Percentiles rank a stretch among this genome's conserved stretches.
These are phyloP conservation scores for Pseudogymnoascus sp. DNA, from an alignment of 2,329 filamentous ascomycete species.

Conservation along the genomic window DNA sequence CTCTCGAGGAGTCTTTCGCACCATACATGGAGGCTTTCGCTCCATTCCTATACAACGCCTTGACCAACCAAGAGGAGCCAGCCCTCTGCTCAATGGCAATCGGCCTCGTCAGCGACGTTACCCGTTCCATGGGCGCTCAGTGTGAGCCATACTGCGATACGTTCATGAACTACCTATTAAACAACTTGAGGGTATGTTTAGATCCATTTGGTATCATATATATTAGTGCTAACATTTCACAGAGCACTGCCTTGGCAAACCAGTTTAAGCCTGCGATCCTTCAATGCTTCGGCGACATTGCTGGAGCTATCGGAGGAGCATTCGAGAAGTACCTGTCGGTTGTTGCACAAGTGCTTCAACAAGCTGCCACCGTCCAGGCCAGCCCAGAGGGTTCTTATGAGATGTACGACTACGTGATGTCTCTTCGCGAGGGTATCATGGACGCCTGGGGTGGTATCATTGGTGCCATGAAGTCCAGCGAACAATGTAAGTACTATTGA, in stretches of 20 bases:
- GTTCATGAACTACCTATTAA: conserved; percentile 97
- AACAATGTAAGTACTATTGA: conserved; percentile 54
- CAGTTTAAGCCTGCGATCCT: conserved; percentile 98
- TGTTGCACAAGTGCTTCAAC: conserved; percentile 88
- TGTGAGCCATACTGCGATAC: conserved; percentile 92
- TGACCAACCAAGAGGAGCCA: conserved; percentile 92
- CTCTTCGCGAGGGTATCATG: conserved; percentile 94
- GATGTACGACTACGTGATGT: conserved; percentile 94
- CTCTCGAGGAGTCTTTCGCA: conserved; percentile 84
- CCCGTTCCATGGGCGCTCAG: conserved; percentile 79
- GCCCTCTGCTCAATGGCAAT: conserved; percentile 95
- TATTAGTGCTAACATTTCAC: conserved; percentile 22
- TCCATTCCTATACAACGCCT: conserved; percentile 86
- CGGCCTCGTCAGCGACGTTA: conserved; percentile 93
- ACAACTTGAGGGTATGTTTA: conserved; percentile 69
- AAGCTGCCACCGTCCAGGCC: conserved; percentile 76
- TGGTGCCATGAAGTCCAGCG: conserved; percentile 79
- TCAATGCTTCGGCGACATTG: conserved; percentile 96
- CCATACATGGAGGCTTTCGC: conserved; percentile 97
- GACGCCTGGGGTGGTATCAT: conserved; percentile 98
- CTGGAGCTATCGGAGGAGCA: conserved; percentile 80
- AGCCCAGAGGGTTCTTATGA: conserved; percentile 78
- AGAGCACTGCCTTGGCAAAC: conserved; percentile 81
- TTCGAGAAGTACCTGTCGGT: conserved; percentile 92
- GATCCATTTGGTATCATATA: conserved; percentile 15